Evolutionary conservation across 768 basidiomycete genomes (phyloP).

Genomic region (Phylloporus sp.): DNA sequence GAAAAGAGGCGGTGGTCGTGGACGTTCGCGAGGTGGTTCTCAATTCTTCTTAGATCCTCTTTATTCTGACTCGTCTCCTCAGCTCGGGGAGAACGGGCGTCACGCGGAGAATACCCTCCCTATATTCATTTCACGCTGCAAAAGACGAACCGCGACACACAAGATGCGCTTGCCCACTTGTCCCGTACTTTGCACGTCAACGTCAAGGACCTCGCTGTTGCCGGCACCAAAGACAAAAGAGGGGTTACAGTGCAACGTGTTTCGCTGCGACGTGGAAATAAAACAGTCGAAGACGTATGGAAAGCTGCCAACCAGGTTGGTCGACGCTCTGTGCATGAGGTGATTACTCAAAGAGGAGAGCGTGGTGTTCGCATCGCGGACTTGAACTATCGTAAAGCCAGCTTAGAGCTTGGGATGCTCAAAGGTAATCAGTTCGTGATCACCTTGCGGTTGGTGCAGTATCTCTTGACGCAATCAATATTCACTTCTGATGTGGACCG

Average conservation of each 20-base stretch:
- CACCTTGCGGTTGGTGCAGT: conserved; percentile 66
- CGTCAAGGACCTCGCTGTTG: conserved; percentile 80
- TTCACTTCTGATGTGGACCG: neutral
- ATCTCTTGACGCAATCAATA: conserved; percentile 14
- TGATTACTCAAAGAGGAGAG: conserved; percentile 72
- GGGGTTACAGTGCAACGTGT: conserved; percentile 95
- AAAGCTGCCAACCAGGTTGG: conserved; percentile 67
- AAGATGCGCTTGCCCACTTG: conserved; percentile 84
- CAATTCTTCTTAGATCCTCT: neutral
- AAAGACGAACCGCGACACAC: conserved; percentile 97
- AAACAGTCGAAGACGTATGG: conserved; percentile 85
- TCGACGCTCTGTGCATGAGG: conserved; percentile 54
- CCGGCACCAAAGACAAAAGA: conserved; percentile 98
- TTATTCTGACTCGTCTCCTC: conserved; percentile 1
- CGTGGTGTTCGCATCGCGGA: conserved; percentile 87
- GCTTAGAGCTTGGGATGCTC: conserved; percentile 90
- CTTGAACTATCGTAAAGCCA: conserved; percentile 75
- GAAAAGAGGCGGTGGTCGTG: conserved; percentile 51
- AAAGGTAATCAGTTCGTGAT: conserved; percentile 96
- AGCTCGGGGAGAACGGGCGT: conserved; percentile 40
- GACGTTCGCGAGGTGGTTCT: conserved; percentile 35
- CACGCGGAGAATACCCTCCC: conserved; percentile 69
- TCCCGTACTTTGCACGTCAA: conserved; percentile 73
- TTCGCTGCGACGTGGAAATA: conserved; percentile 68
- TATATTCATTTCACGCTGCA: conserved; percentile 97